These are phyloP conservation scores for Pseudocercospora vitis DNA, from an alignment of 2,329 filamentous ascomycete species.

Conservation along the genomic window DNA sequence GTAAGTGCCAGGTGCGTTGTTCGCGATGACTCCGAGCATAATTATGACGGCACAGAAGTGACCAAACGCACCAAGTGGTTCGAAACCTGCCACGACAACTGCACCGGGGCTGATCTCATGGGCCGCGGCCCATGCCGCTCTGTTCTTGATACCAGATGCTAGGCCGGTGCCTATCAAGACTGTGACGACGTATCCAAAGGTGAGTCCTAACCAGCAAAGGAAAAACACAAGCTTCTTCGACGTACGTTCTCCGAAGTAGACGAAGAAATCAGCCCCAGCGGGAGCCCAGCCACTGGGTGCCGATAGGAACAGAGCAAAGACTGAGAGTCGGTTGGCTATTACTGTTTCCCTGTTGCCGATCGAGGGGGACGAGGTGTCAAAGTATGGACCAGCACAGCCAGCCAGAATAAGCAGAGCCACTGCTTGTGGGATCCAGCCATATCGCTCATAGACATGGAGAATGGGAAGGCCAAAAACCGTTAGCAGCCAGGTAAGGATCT, in stretches of 20 bases:
- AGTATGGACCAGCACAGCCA: constrained; percentile 43
- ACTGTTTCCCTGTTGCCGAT: constrained; percentile 32
- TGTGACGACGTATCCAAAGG: constrained; percentile 38
- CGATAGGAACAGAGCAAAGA: constrained; percentile 22
- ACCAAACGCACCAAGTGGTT: constrained; percentile 44
- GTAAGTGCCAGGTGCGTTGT: constrained; percentile 48
- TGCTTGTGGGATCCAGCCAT: constrained; percentile 44
- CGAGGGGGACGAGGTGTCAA: constrained; percentile 38
- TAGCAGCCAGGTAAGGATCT: constrained; percentile 21
- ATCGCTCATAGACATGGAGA: constrained; percentile 46
- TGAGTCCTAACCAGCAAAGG: constrained; percentile 40
- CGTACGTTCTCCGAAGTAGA: constrained; percentile 44
- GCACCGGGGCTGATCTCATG: constrained; percentile 40
- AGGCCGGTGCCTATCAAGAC: constrained; percentile 44
- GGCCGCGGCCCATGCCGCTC: constrained; percentile 34
- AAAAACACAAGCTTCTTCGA: constrained; percentile 41
- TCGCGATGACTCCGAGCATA: constrained; percentile 45
- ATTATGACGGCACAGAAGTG: constrained; percentile 47
- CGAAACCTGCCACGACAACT: constrained; percentile 43
- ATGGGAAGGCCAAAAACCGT: constrained; percentile 30
- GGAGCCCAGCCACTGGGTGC: constrained; percentile 32
- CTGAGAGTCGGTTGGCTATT: constrained; percentile 39
- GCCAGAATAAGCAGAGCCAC: constrained; percentile 43
- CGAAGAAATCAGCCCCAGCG: constrained; percentile 44
- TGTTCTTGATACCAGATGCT: constrained; percentile 23